Conservation (phyloP, 768 basidiomycete genomes). For the Xerocomellus intermedius region DNA sequence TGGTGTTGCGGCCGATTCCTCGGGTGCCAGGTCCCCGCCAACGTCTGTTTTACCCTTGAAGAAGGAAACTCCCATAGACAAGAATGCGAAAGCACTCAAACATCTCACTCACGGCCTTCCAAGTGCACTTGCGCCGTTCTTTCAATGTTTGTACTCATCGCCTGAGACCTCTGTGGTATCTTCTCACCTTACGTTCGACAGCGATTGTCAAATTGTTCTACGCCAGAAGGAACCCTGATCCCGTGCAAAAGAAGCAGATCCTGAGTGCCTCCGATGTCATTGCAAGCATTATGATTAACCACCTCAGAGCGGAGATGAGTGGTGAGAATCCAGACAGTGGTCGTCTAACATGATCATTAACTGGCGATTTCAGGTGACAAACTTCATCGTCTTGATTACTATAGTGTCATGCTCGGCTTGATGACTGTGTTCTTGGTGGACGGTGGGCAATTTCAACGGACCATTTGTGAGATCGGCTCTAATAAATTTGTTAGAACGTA, state of each 20-base stretch:
- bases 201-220: conserved; percentile 88
- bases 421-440: conserved; percentile 55
- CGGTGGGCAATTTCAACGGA: conserved; percentile 36
- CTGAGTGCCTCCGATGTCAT: conserved; percentile 63
- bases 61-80: conserved; percentile 48
- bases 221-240: conserved; percentile 73
- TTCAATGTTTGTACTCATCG: conserved; percentile 63
- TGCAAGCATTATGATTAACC: conserved; percentile 69
- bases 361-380: conserved; percentile 35
- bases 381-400: conserved; percentile 46
- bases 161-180: neutral
- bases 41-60: conserved; percentile 33
- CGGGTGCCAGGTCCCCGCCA: conserved; percentile 20
- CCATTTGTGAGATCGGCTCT: neutral
- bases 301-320: conserved; percentile 53
- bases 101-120: conserved; percentile 81
- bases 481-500: conserved; percentile 56
- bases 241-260: conserved; percentile 75
- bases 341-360: conserved; percentile 15
- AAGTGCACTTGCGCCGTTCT: conserved; percentile 73
- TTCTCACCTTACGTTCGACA: conserved; percentile 31
- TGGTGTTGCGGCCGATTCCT: conserved; percentile 28
- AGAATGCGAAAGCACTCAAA: conserved; percentile 74
- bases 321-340: conserved; percentile 42
- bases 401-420: conserved; percentile 54